Evolutionary conservation across 2,329 filamentous ascomycete genomes (phyloP), one percentile per base, ranked within the genome.

Genomic region (Apiospora sp.): DNA sequence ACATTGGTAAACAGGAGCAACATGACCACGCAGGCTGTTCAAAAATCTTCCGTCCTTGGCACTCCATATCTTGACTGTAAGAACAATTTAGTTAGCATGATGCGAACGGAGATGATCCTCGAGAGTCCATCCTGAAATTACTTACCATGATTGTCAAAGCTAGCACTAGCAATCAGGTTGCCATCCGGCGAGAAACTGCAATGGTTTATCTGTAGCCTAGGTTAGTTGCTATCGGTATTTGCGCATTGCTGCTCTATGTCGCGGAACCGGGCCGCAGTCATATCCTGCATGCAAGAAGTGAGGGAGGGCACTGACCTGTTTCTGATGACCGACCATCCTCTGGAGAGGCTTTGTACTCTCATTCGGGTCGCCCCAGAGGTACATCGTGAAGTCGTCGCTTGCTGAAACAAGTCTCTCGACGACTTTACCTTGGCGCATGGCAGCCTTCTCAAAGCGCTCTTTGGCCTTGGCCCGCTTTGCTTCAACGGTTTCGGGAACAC

Each of bases 311-410:
- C 67, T 61, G 58, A 64, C 58, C 68, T 73, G 72, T 37, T 98
- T 98, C 81, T 98, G 94, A 79, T 99, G 96, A 2, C 96, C 96
- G n/a, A 94, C 84, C 84, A 98, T 89, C 46, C 95, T 88, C n/a
- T 94, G 93, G 4, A 98, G 86, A 0, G 96, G 95, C 81, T 98
- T 98, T 10, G 87, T 93, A 4, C 92, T 92, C 73, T 88, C 83
- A 61, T 91, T 87, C 0, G 95, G 95, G 73, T 97, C 94, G 24
- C 68, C 68, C 96, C 96, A 99, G 10, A 99, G 88, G 81, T 95
- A 98, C 89, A 99, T 96, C 7, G 95, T 98, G 82, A 95, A 97
- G 82, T 99, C 96, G 80, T 98, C 96, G 76, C 93, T 96, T 2
- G 96, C 96, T 12, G 95, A 97, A 3, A 97, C 93, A 4, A 98